Evolutionary conservation across 2,329 filamentous ascomycete species (phyloP), one percentile per base, ranked within the genome.

Genomic region (Proliferodiscus dingleyae): DNA sequence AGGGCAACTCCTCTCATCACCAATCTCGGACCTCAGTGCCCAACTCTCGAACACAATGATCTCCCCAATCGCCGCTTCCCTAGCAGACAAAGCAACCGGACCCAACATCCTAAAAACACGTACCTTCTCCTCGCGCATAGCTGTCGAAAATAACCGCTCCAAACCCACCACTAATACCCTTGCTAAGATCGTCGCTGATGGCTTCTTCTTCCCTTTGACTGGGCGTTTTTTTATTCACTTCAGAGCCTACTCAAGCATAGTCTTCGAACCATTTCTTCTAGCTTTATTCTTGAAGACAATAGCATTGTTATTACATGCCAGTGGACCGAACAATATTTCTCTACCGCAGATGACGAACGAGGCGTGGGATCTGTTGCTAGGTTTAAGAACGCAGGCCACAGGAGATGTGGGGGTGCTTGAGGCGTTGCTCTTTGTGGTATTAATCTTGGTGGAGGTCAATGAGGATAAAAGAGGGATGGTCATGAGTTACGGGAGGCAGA

Each of bases 51-150:
- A 81, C 21, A 72, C 74, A 1, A 87, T 95, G 58, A 81, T 97
- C 16, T 80, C 83, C 13, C 93, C 93, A 0, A 70, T 97, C 22
- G 89, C 91, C 1, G 83, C 87, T 29, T 73, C 81, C 47, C 88
- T 90, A 2, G 90, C 89, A 32, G 89, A 96, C 61, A 74, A 83
- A 18, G 73, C 81, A 5, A 84, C 85, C 0, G 89, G 91, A 0
- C 90, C 93, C 0, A 81, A 89, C 54, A 78, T 85, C 5, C 78
- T 98, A 37, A 97, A 97, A 68, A 78, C 97, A 18, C 82, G 88
- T 22, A 95, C 85, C 2, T 95, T 97, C 66, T 91, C 85, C 9
- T 87, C 86, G 0, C 81, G 86, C 15, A 81, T 90, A 64, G 73
- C 79, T 47, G 74, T 83, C 15, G 77, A 85, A 58, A 77, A 77